A percentile compares a stretch with the other conserved stretches of the same genome.
These are phyloP conservation scores for Typha latifolia DNA, from an alignment of 176 grass and related monocot genomes.

Conservation along the genomic window DNA sequence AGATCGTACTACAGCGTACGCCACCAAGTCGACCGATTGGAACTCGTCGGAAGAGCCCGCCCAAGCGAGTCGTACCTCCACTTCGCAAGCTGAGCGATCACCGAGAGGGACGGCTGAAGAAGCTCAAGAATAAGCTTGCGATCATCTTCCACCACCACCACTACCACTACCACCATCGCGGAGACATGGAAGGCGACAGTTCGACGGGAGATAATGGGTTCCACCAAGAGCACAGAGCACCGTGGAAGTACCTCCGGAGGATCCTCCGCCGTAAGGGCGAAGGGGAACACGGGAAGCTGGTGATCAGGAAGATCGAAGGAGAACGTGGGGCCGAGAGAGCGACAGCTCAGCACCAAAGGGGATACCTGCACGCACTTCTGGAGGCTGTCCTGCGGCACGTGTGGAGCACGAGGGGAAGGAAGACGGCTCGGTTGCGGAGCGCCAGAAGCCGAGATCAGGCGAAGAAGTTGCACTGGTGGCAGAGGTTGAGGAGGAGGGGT, in stretches of 20 bases:
- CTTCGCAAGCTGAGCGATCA: background rate
- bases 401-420: conserved; percentile 6
- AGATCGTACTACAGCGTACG: background rate
- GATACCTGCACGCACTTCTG: conserved; percentile 25
- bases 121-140: conserved; percentile 44
- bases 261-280: conserved; percentile 21
- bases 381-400: conserved; percentile 24
- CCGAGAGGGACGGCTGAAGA: conserved; percentile 17
- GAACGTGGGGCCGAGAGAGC: background rate
- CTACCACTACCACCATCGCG: conserved; percentile 37
- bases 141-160: conserved; percentile 55
- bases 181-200: background rate
- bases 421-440: conserved; percentile 4
- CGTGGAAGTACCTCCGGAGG: conserved; percentile 31
- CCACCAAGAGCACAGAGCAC: conserved; percentile 11
- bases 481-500: conserved; percentile 15
- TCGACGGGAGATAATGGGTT: background rate
- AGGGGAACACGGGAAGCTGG: background rate
- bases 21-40: background rate
- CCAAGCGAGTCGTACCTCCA: background rate
- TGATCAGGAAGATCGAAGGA: background rate
- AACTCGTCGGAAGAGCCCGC: background rate
- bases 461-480: conserved; percentile 58
- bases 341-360: conserved; percentile 7
- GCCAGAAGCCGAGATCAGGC: conserved; percentile 5